Percentiles rank a stretch among this genome's conserved stretches.
phyloP scores from a whole-genome alignment of 179 eudicot species.

The Carnegiea gigantea region DNA sequence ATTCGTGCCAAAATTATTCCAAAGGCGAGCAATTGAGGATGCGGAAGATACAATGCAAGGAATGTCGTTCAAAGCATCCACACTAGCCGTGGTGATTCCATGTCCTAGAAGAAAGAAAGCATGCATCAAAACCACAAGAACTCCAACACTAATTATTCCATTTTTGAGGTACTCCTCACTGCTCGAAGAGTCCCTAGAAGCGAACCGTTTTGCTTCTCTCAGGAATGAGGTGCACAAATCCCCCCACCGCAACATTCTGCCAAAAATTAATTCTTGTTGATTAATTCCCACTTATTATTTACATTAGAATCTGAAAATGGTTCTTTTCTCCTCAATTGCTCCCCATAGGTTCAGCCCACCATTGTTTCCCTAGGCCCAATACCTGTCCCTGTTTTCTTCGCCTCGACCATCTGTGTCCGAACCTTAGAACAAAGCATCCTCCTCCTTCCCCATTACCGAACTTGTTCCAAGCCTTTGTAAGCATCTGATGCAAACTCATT shows the following conservation, averaged over 20 bases:
- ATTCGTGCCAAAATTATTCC: neutral
- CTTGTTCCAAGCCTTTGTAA: no score
- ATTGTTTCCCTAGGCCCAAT: no score
- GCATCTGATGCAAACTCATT: no score
- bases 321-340: no score
- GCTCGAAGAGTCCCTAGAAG: slow-evolving; percentile 26
- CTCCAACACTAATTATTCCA: neutral
- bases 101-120: neutral
- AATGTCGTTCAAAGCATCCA: neutral
- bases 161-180: neutral
- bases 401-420: no score
- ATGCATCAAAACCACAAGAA: neutral
- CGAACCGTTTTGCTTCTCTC: slow-evolving; percentile 40
- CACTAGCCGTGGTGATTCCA: neutral
- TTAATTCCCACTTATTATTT: no score
- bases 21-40: neutral
- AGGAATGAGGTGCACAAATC: neutral
- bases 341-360: no score
- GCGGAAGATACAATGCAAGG: neutral
- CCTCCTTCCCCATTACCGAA: no score
- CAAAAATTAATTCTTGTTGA: no score
- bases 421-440: no score
- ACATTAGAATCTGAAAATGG: no score
- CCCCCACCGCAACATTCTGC: neutral
- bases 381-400: no score